Base-by-base conservation (phyloP, 2,329 filamentous ascomycete genomes). In the Colletotrichum simmondsii region DNA sequence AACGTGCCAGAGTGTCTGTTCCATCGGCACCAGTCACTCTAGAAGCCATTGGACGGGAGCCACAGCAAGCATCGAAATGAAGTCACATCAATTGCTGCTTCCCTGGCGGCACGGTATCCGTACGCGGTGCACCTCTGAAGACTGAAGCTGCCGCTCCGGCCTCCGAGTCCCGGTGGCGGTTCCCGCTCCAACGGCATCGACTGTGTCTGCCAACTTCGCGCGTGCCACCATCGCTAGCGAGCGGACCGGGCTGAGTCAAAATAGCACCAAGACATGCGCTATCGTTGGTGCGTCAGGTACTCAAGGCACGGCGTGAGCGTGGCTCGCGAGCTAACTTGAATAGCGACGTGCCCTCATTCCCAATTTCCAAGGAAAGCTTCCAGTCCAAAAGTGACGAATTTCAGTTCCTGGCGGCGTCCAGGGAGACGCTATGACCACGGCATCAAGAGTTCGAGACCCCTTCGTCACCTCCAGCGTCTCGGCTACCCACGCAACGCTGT, bases 201-300 rank as follows among this genome's bases (percentile, higher is more conserved):
- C 26, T 54, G 53, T 72, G 32, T 56, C 30, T 22, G 24, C 12
- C n/a, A 56, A n/a, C 54, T 22, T 60, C 57, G 58, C 35, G 64
- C n/a, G 63, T 63, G 53, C 58, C 60, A 69, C 59, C 56, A 65
- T 70, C 19, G 35, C 46, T 70, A 69, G 65, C 26, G 46, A 72
- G 53, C 60, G 14, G 53, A 26, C 52, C 19, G 30, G 46, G 53
- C 60, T 54, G 65, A 53, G 24, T 59, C 65, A 53, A 32, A 63
- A 59, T 64, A 14, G 53, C 42, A 59, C 16, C 65, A 35, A 59
- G 65, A 69, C 28, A 30, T 49, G 32, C 49, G 54, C 60, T n/a
- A 60, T 64, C 30, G 30, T 32, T 46, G 24, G 32, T 37, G 28
- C n/a, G 30, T 22, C 14, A 68, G 30, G 54, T 54, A 53, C 53